phyloP scores from a whole-genome alignment of 2,329 filamentous ascomycete species.

The Pyrenochaeta sp. region DNA sequence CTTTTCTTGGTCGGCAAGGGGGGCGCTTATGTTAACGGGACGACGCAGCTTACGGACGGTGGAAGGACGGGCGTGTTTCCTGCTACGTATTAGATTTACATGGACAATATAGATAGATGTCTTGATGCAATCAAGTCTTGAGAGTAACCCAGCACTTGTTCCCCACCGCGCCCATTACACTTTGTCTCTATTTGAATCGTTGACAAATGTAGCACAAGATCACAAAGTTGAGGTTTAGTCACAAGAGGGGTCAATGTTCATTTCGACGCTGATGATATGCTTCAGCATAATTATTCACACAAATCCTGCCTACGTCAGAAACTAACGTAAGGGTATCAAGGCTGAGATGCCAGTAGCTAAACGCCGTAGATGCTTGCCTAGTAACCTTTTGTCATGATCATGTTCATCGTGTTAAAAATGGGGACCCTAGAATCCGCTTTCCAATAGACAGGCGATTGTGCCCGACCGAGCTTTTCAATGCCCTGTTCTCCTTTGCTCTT shows the following conservation, averaged over 20 bases:
- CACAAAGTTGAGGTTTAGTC: too few species aligned
- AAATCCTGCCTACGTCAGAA: background rate
- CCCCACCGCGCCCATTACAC: too few species aligned
- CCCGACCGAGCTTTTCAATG: background rate
- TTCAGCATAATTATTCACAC: too few species aligned
- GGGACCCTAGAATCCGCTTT: too few species aligned
- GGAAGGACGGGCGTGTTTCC: slow-evolving; percentile 50
- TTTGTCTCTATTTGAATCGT: too few species aligned
- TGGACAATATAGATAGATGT: background rate
- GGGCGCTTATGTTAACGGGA: slow-evolving; percentile 64
- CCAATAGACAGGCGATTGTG: too few species aligned
- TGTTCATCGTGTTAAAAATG: background rate
- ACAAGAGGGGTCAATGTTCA: too few species aligned
- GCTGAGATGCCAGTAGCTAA: background rate
- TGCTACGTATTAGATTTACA: slow-evolving; percentile 36
- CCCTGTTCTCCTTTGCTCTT: background rate
- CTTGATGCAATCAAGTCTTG: too few species aligned
- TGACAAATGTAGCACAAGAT: too few species aligned
- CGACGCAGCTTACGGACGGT: slow-evolving; percentile 58
- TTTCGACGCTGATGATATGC: too few species aligned
- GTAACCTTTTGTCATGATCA: background rate
- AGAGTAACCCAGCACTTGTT: too few species aligned
- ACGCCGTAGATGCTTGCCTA: background rate
- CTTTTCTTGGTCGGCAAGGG: slow-evolving; percentile 61
- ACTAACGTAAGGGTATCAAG: background rate